phyloP scores from a whole-genome alignment of 2,329 filamentous ascomycete species.

The Pestalotiopsis sp. region DNA sequence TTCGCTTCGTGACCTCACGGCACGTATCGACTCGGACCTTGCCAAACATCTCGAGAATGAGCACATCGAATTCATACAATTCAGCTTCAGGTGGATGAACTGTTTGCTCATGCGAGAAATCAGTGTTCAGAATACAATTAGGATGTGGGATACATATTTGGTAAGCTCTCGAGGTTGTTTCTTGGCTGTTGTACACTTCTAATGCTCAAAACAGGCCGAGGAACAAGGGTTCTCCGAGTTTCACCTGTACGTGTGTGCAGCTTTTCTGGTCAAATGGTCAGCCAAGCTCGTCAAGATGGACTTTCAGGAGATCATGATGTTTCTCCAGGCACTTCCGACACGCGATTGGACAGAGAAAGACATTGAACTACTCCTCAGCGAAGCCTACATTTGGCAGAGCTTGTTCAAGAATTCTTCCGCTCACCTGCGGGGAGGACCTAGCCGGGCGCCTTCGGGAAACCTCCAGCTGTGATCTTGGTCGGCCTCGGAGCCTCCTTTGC shows the following conservation, averaged over 20 bases:
- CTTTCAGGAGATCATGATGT: constrained; percentile 99
- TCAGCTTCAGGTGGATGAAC: constrained; percentile 99
- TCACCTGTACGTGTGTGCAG: constrained; percentile 96
- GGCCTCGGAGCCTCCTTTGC: neutral
- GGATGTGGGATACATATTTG: constrained; percentile 99
- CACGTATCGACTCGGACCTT: constrained; percentile 81
- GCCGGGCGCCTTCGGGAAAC: constrained; percentile 41
- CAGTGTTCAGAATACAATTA: constrained; percentile 92
- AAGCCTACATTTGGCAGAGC: constrained; percentile 99
- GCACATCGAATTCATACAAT: constrained; percentile 97
- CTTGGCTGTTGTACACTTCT: neutral
- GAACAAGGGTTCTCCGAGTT: constrained; percentile 98
- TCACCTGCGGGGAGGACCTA: constrained; percentile 68
- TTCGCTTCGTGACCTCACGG: constrained; percentile 85
- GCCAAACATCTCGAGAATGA: constrained; percentile 89
- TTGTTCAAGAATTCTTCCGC: constrained; percentile 93
- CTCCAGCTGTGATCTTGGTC: constrained; percentile 36
- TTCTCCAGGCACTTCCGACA: constrained; percentile 91
- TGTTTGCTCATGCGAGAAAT: constrained; percentile 97
- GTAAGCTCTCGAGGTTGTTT: constrained; percentile 52
- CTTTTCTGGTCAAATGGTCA: constrained; percentile 98
- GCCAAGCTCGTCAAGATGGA: constrained; percentile 95
- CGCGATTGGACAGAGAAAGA: constrained; percentile 97
- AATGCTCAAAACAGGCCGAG: constrained; percentile 69
- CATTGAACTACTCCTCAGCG: constrained; percentile 90